phyloP scores from a whole-genome alignment of 73 alveolate species.

The Effrenium voratum region DNA sequence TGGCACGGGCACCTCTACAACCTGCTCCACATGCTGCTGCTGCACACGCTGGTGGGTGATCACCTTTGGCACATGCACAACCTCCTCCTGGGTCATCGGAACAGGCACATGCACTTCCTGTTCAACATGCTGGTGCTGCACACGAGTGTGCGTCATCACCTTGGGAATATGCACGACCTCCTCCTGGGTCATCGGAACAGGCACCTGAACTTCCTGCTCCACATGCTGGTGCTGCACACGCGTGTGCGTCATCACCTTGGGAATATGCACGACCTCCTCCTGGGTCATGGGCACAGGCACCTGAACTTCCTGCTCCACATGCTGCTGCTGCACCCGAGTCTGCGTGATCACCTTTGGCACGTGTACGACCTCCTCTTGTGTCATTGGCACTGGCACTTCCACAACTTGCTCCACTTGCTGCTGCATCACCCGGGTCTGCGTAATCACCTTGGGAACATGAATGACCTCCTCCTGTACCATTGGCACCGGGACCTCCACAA shows the following conservation, averaged over 20 bases:
- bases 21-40: constrained; percentile 67
- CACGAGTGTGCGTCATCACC: not conserved
- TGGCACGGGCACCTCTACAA: constrained; percentile 42
- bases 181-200: constrained; percentile 43
- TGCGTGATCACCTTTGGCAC: constrained; percentile 75
- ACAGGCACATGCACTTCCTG: constrained; percentile 69
- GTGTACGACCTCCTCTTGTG: constrained; percentile 75
- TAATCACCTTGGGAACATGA: constrained; percentile 56
- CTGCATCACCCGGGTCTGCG: constrained; percentile 67
- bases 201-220: constrained; percentile 47
- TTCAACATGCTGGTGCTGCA: constrained; percentile 71
- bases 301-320: constrained; percentile 68
- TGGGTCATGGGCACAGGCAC: constrained; percentile 81
- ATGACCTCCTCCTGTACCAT: constrained; percentile 72
- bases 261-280: constrained; percentile 52
- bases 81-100: constrained; percentile 38
- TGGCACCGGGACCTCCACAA: constrained; percentile 82
- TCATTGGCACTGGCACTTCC: constrained; percentile 87
- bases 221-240: constrained; percentile 60
- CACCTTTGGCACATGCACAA: constrained; percentile 50
- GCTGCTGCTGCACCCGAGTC: constrained; percentile 74
- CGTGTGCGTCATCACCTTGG: constrained; percentile 35
- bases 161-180: constrained; percentile 12
- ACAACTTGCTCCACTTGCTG: constrained; percentile 41
- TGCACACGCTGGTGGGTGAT: constrained; percentile 49